A percentile compares a stretch with the other conserved stretches of the same genome.
Conservation (phyloP, 345 rosid genomes). For the Clausena lansium region DNA sequence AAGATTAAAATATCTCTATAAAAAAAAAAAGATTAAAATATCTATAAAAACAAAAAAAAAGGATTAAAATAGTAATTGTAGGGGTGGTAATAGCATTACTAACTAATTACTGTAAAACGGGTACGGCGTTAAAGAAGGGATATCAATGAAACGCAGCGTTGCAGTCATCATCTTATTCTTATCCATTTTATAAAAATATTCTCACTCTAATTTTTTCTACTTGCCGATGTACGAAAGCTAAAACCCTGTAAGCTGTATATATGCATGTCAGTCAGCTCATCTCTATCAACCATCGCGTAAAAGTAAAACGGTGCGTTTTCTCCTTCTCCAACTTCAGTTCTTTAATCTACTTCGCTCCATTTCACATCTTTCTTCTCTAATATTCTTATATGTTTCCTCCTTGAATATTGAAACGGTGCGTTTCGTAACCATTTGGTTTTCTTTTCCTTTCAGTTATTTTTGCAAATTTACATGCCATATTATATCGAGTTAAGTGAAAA, state of each 20-base stretch:
- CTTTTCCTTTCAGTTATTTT: background rate
- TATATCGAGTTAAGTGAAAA: slow-evolving; percentile 12
- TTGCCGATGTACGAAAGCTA: background rate
- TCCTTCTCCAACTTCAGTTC: background rate
- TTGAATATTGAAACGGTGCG: background rate
- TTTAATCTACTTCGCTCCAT: background rate
- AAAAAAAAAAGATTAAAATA: too few species aligned
- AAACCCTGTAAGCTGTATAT: background rate
- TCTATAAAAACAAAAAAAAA: too few species aligned
- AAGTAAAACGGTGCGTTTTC: background rate
- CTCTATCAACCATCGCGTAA: background rate
- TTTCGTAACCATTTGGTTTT: background rate
- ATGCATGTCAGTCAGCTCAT: too few species aligned
- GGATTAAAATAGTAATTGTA: too few species aligned
- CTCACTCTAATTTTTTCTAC: background rate
- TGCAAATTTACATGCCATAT: background rate
- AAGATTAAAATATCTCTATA: too few species aligned
- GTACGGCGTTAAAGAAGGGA: too few species aligned
- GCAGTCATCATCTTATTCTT: background rate
- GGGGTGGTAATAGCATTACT: too few species aligned
- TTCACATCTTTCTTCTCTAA: background rate
- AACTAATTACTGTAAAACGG: too few species aligned
- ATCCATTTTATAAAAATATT: background rate
- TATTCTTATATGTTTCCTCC: background rate
- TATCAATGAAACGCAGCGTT: background rate